These are phyloP conservation scores for Volvox africanus DNA, from an alignment of 139 green algal species.

Conservation along the genomic window DNA sequence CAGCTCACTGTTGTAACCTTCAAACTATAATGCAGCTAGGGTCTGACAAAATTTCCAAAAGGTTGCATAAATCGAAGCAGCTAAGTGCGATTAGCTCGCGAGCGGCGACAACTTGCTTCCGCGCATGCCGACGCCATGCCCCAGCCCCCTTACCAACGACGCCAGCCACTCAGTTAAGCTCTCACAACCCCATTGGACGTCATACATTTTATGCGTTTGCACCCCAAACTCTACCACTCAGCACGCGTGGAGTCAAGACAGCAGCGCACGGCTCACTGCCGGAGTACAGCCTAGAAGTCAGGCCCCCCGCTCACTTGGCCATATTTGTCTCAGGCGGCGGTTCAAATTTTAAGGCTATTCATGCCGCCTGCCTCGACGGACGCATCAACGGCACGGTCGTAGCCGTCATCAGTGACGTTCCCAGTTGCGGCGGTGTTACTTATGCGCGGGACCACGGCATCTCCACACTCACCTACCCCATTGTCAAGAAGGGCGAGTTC, in stretches of 20 bases:
- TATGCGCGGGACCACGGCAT: conserved; percentile 87
- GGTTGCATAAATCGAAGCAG: too few species aligned
- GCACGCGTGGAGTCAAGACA: background rate
- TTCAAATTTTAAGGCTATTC: conserved; percentile 92
- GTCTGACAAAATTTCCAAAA: too few species aligned
- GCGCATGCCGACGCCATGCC: background rate
- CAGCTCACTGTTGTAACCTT: too few species aligned
- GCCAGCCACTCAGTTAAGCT: background rate
- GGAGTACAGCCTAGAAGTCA: conserved; percentile 22
- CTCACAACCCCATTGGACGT: background rate
- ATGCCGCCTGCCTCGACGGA: conserved; percentile 76
- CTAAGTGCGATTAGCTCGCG: background rate
- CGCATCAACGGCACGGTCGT: conserved; percentile 73
- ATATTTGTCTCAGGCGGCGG: conserved; percentile 94
- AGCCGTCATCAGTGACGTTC: conserved; percentile 86
- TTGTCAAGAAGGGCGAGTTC: conserved; percentile 72
- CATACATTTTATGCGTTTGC: background rate
- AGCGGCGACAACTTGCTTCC: background rate
- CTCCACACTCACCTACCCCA: conserved; percentile 80
- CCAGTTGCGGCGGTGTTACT: conserved; percentile 81
- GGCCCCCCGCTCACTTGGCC: conserved; percentile 66
- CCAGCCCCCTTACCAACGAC: background rate
- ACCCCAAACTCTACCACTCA: background rate
- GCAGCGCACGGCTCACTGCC: conserved; percentile 23
- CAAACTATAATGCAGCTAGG: too few species aligned